Base-by-base conservation (phyloP, 2,329 filamentous ascomycete genomes). In the Aspergillus ustus region DNA sequence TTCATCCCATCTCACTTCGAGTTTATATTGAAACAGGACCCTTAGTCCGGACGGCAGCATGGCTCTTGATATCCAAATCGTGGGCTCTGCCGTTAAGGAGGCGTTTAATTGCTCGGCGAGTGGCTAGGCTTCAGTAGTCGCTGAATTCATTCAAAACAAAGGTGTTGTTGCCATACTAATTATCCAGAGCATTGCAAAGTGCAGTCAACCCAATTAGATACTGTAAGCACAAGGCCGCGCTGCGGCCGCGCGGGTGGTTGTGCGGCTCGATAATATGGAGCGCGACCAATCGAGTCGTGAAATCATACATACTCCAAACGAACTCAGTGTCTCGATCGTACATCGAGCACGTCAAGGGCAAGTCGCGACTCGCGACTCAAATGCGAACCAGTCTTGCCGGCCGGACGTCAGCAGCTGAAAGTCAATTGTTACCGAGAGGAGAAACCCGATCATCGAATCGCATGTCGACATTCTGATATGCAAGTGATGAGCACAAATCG, bases 371-470 rank as follows among this genome's bases (percentile, higher is more conserved):
- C 34, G 44, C 29, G 15, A 55, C 48, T 57, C 55, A 44, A 46
- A 59, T 60, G 66, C 59, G 60, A 63, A 61, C 63, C 63, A 62
- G 52, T 61, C 44, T 67, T 65, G 62, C 61, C 53, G 59, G 55
- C 63, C 52, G 62, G 59, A 61, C 59, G 64, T 65, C 59, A 62
- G 60, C 65, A 68, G 66, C 65, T 68, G 63, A 67, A 67, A 64
- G 37, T 43, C 29, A 60, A 57, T 56, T 54, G 62, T 57, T 65
- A 60, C 61, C 44, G 22, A n/a, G 44, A 25, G 20, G 45, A 48
- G 44, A 25, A 29, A 49, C 37, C 50, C 49, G 43, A 57, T 60
- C 61, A 45, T 54, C 62, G 53, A 66, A 66, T 66, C 28, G 58
- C 54, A 61, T 56, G 60, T 37, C 61, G 52, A 49, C 51, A 59